These are phyloP conservation scores for Emydomyces testavorans DNA, from an alignment of 2,329 filamentous ascomycete species.

Conservation along the genomic window DNA sequence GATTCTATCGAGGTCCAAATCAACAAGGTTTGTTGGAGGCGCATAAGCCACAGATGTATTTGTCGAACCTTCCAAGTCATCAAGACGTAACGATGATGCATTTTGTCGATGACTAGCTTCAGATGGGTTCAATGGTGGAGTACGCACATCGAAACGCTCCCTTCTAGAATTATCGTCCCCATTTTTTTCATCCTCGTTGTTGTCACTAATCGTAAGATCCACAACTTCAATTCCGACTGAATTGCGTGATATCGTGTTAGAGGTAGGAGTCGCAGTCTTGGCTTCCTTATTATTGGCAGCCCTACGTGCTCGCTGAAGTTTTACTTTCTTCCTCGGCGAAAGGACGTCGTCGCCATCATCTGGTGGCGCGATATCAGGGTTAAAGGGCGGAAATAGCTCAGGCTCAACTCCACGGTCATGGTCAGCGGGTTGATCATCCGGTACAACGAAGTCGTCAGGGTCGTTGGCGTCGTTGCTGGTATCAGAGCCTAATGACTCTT, in stretches of 20 bases:
- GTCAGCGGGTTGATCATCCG: constrained; percentile 15
- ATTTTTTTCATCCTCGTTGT: constrained; percentile 8
- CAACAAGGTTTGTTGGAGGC: constrained; percentile 13
- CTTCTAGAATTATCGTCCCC: constrained; percentile 13
- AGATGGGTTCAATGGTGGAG: constrained; percentile 28
- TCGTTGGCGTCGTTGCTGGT: constrained; percentile 18
- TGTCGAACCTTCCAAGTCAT: neutral
- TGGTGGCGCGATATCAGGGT: neutral
- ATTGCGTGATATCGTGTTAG: neutral
- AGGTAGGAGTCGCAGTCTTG: neutral
- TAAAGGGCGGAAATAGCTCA: neutral
- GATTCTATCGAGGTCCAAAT: constrained; percentile 23
- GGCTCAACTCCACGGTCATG: neutral
- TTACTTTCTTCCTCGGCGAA: neutral
- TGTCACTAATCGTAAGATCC: constrained; percentile 27
- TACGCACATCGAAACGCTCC: constrained; percentile 22
- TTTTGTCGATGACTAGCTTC: neutral
- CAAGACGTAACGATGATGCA: neutral
- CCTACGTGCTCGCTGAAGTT: neutral
- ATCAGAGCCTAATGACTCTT: constrained; percentile 27
- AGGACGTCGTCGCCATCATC: constrained; percentile 1
- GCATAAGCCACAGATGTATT: neutral
- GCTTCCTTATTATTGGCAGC: neutral
- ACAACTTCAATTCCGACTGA: constrained; percentile 18
- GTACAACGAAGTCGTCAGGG: constrained; percentile 22